phyloP scores from a whole-genome alignment of 768 basidiomycete genomes.

The Tylopilus rubrobrunneus region DNA sequence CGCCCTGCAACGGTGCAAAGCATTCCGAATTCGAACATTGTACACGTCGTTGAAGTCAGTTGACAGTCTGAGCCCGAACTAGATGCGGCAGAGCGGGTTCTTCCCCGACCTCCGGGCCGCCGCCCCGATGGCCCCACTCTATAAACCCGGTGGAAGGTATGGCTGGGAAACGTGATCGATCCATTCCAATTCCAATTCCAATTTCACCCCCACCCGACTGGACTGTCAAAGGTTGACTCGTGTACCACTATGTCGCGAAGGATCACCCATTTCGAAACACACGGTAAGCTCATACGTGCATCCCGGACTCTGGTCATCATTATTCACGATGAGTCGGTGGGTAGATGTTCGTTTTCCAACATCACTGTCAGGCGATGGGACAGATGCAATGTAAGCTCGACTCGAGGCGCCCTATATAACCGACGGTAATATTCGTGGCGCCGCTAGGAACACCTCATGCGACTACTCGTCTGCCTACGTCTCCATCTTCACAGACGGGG shows the following conservation, averaged over 20 bases:
- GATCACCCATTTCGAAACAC: constrained; percentile 56
- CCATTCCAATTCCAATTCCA: background rate
- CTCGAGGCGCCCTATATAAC: background rate
- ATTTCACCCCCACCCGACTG: background rate
- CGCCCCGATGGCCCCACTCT: constrained; percentile 8
- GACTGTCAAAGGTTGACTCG: background rate
- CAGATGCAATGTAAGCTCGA: constrained; percentile 77
- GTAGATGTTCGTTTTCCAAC: constrained; percentile 91
- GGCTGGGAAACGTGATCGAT: background rate
- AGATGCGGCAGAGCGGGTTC: too few relatives aligned
- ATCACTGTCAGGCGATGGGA: constrained; percentile 85
- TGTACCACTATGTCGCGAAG: constrained; percentile 28
- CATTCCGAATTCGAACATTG: too few relatives aligned
- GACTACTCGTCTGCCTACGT: constrained; percentile 96
- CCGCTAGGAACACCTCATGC: constrained; percentile 82
- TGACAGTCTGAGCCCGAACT: too few relatives aligned
- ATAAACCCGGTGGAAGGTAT: background rate
- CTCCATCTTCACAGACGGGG: constrained; percentile 63
- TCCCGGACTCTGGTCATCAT: background rate
- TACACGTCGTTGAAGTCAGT: too few relatives aligned
- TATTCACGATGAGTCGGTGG: background rate
- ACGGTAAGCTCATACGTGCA: constrained; percentile 40
- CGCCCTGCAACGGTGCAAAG: too few relatives aligned
- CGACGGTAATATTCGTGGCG: background rate
- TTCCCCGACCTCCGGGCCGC: constrained; percentile 7